Base-by-base conservation (phyloP, 345 rosid genomes). In the Lenwebbia sp. region DNA sequence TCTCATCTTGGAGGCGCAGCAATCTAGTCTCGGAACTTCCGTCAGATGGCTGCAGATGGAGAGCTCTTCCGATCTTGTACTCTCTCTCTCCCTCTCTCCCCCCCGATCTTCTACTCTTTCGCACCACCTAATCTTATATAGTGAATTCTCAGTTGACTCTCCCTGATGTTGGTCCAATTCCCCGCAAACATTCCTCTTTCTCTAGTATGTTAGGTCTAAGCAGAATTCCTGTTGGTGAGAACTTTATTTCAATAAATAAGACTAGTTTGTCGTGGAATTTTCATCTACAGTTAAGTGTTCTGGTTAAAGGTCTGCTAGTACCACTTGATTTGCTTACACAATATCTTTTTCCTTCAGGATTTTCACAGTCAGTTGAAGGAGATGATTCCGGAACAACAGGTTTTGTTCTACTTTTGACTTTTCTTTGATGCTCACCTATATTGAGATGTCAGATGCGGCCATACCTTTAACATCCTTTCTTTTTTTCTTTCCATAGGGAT, bases 311-410 rank as follows among this genome's bases (percentile, higher is more conserved):
- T 60, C 37, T 58, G 70, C 70, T 26, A 58, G 19, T 83, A 15
- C 53, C 37, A 12, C 51, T 14, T 26, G 78, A 21, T 13, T 55
- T 70, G 40, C 54, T 86, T 26, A 62, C 40, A 30, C 37, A 10
- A 2, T 49, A 47, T 11, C n/a, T 28, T 25, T 50, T 65, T n/a
- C 56, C 40, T 86, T 83, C 55, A 97, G 99, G 98, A 95, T 89
- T 96, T 97, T 84, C 94, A 92, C 88, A 94, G 99, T 84, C 98
- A 95, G 94, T 91, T 97, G 89, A 94, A 91, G 90, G 99, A 95
- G 89, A 86, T 96, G 90, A 97, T 97, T 90, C 99, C 99, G 4
- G 98, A 95, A 87, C 96, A 97, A 89, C 99, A 96, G 98, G 99
- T 94, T 82, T 70, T 84, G 78, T 74, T 83, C 84, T 47, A 17